These are phyloP conservation scores for Podila verticillata DNA, from an alignment of 192 early-diverging fungal genomes.

Conservation along the genomic window DNA sequence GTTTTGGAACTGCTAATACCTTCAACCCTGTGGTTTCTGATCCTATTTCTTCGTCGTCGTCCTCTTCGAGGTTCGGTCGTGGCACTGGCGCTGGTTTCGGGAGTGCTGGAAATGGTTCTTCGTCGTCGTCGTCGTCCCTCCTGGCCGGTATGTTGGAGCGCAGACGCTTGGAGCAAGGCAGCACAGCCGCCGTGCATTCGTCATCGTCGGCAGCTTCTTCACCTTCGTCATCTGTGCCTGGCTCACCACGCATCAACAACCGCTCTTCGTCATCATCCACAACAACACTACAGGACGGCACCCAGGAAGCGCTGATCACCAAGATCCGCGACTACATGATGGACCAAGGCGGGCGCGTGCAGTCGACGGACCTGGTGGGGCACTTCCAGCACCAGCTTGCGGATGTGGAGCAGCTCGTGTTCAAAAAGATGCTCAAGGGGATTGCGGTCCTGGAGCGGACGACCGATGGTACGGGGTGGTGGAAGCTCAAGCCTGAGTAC, in stretches of 20 bases:
- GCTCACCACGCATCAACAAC: conserved; percentile 1
- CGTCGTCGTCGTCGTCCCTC: conserved; percentile 40
- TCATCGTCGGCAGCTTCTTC: not conserved
- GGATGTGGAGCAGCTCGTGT: conserved; percentile 62
- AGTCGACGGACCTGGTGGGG: conserved; percentile 60
- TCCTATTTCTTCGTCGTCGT: conserved; percentile 3
- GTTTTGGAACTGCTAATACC: conserved; percentile 44
- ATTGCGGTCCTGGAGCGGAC: conserved; percentile 64
- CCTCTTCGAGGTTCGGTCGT: conserved; percentile 8
- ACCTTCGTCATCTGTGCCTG: not conserved
- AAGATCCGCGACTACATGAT: conserved; percentile 67
- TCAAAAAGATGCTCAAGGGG: conserved; percentile 74
- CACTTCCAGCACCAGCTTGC: conserved; percentile 61
- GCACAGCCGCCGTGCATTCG: not conserved
- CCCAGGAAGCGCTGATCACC: conserved; percentile 54
- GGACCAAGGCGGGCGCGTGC: conserved; percentile 54
- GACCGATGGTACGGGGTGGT: conserved; percentile 53
- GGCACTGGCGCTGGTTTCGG: conserved; percentile 40
- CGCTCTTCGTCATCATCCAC: not conserved
- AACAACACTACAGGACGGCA: conserved; percentile 17
- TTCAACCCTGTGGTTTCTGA: conserved; percentile 29
- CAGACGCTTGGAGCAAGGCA: conserved; percentile 48
- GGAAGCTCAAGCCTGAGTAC: conserved; percentile 69
- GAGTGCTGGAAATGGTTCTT: not conserved
- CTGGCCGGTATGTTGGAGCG: conserved; percentile 55